These are phyloP conservation scores for Gaertneriomyces semiglobifer DNA, from an alignment of 192 early-diverging fungal species.

Conservation along the genomic window DNA sequence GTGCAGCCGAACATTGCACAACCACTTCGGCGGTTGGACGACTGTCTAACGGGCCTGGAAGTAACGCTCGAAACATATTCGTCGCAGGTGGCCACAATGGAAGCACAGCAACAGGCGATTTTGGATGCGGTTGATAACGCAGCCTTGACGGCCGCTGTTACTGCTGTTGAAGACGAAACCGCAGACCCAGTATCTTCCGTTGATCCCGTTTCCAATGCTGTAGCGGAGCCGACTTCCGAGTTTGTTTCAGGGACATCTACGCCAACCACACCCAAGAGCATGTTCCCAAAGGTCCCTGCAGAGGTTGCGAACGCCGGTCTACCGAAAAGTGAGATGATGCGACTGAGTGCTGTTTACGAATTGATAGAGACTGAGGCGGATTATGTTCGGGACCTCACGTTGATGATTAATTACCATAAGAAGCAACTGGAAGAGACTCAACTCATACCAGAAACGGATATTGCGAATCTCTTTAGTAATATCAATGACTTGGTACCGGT, in stretches of 20 bases:
- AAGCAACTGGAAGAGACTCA: conserved; percentile 36
- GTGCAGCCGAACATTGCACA: no score
- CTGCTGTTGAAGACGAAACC: conserved; percentile 19
- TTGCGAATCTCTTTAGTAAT: conserved; percentile 48
- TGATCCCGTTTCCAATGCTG: neutral
- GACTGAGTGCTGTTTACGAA: conserved; percentile 55
- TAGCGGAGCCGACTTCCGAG: neutral
- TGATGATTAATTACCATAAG: conserved; percentile 53
- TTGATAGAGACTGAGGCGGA: conserved; percentile 59
- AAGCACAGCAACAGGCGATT: neutral
- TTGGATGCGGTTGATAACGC: conserved; percentile 1
- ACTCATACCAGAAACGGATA: conserved; percentile 46
- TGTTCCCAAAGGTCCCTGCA: conserved; percentile 51
- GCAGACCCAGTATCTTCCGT: neutral
- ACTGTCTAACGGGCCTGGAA: no score
- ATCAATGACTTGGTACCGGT: conserved; percentile 45
- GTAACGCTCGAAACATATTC: neutral
- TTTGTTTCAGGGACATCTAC: neutral
- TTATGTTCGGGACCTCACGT: conserved; percentile 48
- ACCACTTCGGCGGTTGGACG: no score
- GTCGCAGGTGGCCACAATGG: neutral
- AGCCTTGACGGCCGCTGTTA: conserved; percentile 1
- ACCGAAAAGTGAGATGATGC: conserved; percentile 53
- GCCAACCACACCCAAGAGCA: conserved; percentile 23
- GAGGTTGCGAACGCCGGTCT: conserved; percentile 41